phyloP scores from a whole-genome alignment of 768 basidiomycete species.

The Tephrocybe sp. region DNA sequence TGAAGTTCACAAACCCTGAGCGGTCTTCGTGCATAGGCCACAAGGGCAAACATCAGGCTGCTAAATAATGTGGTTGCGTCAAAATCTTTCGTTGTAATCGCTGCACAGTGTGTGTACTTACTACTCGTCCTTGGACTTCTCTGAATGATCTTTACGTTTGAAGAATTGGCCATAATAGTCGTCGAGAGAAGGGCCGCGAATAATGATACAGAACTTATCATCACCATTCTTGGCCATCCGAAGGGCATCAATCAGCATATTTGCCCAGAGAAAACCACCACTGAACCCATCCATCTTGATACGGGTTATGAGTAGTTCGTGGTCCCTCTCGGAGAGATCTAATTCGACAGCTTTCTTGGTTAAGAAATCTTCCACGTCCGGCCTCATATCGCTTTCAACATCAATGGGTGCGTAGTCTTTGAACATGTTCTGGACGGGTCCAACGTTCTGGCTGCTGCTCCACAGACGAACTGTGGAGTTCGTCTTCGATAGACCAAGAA shows the following conservation, averaged over 20 bases:
- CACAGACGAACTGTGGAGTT: background rate
- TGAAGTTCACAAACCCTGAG: constrained; percentile 1
- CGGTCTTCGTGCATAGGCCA: background rate
- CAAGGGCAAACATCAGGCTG: background rate
- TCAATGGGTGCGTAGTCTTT: background rate
- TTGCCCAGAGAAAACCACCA: background rate
- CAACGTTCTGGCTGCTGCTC: background rate
- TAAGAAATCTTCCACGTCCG: background rate
- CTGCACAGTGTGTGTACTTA: background rate
- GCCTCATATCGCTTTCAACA: background rate
- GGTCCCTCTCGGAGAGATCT: background rate
- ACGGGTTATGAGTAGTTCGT: background rate
- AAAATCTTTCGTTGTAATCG: background rate
- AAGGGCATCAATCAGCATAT: background rate
- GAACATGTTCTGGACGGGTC: background rate
- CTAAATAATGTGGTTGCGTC: background rate
- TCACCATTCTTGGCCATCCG: background rate
- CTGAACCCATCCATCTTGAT: background rate
- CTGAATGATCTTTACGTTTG: background rate
- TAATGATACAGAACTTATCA: background rate
- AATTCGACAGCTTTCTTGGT: background rate
- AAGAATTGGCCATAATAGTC: background rate
- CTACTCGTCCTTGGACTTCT: background rate
- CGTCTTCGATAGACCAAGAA: background rate
- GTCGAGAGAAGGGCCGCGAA: constrained; percentile 1